Evolutionary conservation across 495 filamentous ascomycete species (phyloP), one percentile per base, ranked within the genome.

Genomic region (Penicillium salamii): DNA sequence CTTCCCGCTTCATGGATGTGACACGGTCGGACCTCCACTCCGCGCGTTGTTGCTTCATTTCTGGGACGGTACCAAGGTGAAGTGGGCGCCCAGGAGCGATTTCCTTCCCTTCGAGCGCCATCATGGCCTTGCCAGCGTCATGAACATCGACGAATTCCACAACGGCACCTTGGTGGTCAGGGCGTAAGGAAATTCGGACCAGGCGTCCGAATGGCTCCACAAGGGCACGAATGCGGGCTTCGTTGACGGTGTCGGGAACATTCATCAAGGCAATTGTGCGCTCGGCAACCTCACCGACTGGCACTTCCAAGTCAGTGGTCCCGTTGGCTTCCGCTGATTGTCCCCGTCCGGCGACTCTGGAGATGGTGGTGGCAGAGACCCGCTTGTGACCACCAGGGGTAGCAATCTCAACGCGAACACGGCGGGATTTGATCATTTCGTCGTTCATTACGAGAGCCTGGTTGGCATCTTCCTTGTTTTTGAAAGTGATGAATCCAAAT

Each of bases 91-190:
- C 88, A 1, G 76, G 71, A 2, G 62, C 73, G 46, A 92, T 85
- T 55, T 90, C 85, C 38, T 77, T 65, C 0, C 86, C 85, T 37
- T 95, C 84, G 0, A 97, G 75, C 5, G 76, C 85, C 32, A 96
- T 61, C 0, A 80, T 71, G 0, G 91, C 91, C 63, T 85, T 87
- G 33, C 90, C 90, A 3, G 84, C 86, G 46, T 83, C 76, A 3
- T 82, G 70, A 8, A 86, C 75, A 52, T 88, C 82, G 8, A 69
- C 72, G 59, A 84, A 96, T 61, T 97, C 93, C 35, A 96, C 76
- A 42, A 91, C 85, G 8, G 91, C 93, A n/a, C 93, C 92, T 54
- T 84, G 80, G 49, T 93, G 87, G 42, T 89, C 80, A 2, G 89
- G 89, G 32, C 80, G 75, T 32, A 86, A 61, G 12, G 74, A 57